These are phyloP conservation scores for Wickerhamomyces sp. DNA, from an alignment of 1,139 yeast species.

Conservation along the genomic window DNA sequence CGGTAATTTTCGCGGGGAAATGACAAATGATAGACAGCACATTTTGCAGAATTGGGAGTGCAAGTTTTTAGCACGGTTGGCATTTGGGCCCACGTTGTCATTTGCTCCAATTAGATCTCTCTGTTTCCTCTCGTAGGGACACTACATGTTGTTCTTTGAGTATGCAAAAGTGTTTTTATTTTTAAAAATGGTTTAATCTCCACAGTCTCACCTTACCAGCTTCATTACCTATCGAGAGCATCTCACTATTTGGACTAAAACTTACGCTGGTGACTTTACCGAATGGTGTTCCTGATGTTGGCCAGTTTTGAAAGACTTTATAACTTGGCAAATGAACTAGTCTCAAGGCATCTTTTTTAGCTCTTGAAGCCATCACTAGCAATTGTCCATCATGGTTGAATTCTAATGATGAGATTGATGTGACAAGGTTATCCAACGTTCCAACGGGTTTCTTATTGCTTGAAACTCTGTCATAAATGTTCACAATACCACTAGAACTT, in stretches of 20 bases:
- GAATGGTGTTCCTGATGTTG: slow-evolving; percentile 92
- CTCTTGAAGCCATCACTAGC: slow-evolving; percentile 79
- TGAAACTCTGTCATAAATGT: slow-evolving; percentile 58
- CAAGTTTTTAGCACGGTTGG: too few relatives aligned
- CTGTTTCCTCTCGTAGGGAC: too few relatives aligned
- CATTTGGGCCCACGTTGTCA: too few relatives aligned
- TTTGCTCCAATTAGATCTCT: too few relatives aligned
- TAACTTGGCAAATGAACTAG: slow-evolving; percentile 87
- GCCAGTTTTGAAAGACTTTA: slow-evolving; percentile 91
- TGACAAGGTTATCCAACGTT: slow-evolving; percentile 71
- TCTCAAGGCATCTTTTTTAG: slow-evolving; percentile 79
- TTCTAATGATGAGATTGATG: slow-evolving; percentile 67
- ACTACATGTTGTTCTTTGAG: too few relatives aligned
- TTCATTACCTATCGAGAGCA: slow-evolving; percentile 87
- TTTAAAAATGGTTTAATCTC: slow-evolving; percentile 72
- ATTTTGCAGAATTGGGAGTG: too few relatives aligned
- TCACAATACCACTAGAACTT: slow-evolving; percentile 83
- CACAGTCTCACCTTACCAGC: slow-evolving; percentile 87
- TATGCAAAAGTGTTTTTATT: too few relatives aligned
- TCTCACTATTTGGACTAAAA: slow-evolving; percentile 77
- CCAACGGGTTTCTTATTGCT: slow-evolving; percentile 43
- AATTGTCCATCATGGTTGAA: slow-evolving; percentile 90
- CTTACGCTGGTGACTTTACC: slow-evolving; percentile 85
- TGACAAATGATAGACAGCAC: too few relatives aligned
- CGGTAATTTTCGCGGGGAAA: too few relatives aligned